Evolutionary conservation across 768 basidiomycete genomes (phyloP).

Genomic region (Kwoniella heveanensis): DNA sequence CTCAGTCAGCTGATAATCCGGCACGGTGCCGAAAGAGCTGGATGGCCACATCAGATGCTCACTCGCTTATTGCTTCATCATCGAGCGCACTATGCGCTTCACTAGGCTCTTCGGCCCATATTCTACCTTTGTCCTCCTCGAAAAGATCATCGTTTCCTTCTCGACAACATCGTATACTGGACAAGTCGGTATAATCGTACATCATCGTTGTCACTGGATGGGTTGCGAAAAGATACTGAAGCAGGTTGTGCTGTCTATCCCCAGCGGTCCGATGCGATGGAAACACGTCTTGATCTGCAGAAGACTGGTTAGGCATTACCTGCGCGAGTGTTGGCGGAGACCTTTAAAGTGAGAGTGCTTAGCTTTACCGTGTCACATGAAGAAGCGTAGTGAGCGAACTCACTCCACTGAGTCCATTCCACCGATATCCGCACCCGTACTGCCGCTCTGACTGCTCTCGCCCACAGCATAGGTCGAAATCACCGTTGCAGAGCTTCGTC

Average conservation of each 20-base stretch:
- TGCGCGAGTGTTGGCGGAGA: conserved; percentile 1
- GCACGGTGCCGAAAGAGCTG: no score
- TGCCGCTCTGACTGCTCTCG: conserved; percentile 13
- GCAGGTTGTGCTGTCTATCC: conserved; percentile 29
- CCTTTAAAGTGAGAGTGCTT: neutral
- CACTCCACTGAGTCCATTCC: conserved; percentile 7
- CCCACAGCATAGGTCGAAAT: conserved; percentile 9
- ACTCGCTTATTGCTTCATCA: conserved; percentile 79
- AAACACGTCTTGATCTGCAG: neutral
- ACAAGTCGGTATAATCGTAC: conserved; percentile 49
- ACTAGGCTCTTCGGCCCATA: conserved; percentile 55
- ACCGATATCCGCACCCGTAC: neutral
- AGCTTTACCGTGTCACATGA: neutral
- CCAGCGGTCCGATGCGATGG: neutral
- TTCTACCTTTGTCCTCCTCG: conserved; percentile 37
- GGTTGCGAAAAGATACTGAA: conserved; percentile 53
- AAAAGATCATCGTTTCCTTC: conserved; percentile 34
- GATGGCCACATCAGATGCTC: conserved; percentile 27
- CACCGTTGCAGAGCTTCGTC: neutral
- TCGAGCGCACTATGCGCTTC: conserved; percentile 71
- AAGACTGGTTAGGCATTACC: neutral
- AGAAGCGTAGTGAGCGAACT: neutral
- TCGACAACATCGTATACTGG: conserved; percentile 30
- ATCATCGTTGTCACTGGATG: conserved; percentile 33
- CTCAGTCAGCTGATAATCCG: no score